These are phyloP conservation scores for Aspergillus quadricinctus DNA, from an alignment of 2,329 filamentous ascomycete species.

Conservation along the genomic window DNA sequence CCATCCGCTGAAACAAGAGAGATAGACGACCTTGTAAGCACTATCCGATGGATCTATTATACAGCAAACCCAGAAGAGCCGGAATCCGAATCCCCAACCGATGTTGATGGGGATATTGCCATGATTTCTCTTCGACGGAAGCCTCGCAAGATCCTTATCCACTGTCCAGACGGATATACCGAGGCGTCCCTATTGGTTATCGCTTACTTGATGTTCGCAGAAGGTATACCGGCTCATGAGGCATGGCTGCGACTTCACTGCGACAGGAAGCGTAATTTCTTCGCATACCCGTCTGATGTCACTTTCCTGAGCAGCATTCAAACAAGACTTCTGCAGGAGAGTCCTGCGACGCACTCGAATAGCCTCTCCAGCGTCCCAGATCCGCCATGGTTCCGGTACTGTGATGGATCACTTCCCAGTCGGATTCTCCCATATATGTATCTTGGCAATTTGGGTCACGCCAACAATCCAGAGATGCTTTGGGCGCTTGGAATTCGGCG, in stretches of 20 bases:
- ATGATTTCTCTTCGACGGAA: slow-evolving; percentile 43
- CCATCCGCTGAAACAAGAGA: slow-evolving; percentile 80
- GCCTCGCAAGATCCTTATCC: slow-evolving; percentile 73
- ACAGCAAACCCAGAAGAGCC: slow-evolving; percentile 61
- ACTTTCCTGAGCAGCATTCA: slow-evolving; percentile 73
- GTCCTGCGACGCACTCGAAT: slow-evolving; percentile 26
- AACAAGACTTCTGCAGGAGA: slow-evolving; percentile 62
- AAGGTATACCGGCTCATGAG: slow-evolving; percentile 72
- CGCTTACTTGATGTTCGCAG: slow-evolving; percentile 90
- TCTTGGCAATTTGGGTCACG: slow-evolving; percentile 85
- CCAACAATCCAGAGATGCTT: slow-evolving; percentile 85
- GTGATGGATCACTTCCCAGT: slow-evolving; percentile 89
- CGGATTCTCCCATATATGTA: slow-evolving; percentile 93
- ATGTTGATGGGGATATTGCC: slow-evolving; percentile 54
- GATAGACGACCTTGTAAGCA: slow-evolving; percentile 77
- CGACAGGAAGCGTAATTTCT: slow-evolving; percentile 82
- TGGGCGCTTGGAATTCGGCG: slow-evolving; percentile 76
- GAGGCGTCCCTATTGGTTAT: slow-evolving; percentile 86
- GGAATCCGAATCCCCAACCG: slow-evolving; percentile 34
- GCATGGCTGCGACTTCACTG: slow-evolving; percentile 86
- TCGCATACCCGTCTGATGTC: slow-evolving; percentile 90
- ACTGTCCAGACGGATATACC: slow-evolving; percentile 94
- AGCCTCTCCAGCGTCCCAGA: slow-evolving; percentile 36
- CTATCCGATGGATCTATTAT: slow-evolving; percentile 85
- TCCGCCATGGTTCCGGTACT: slow-evolving; percentile 73